Evolutionary conservation across 306 rosid species (phyloP).

Genomic region (Cyclanthera cordifolia): DNA sequence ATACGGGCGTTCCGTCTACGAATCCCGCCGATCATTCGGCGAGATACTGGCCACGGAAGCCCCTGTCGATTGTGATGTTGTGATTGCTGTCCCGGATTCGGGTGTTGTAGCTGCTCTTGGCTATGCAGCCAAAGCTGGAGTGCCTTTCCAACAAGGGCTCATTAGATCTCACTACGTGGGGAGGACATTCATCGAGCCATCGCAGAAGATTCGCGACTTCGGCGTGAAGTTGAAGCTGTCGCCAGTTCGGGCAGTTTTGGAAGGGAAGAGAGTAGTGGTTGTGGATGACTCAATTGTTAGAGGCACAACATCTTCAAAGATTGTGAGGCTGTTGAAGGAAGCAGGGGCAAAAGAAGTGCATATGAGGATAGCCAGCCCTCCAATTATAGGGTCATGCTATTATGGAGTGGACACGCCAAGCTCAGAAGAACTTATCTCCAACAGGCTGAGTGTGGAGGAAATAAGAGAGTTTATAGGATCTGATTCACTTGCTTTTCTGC

Average conservation of each 20-base stretch:
- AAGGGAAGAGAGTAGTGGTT: conserved; percentile 91
- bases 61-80: conserved; percentile 89
- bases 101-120: conserved; percentile 97
- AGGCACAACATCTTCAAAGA: conserved; percentile 88
- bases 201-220: conserved; percentile 85
- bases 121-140: conserved; percentile 84
- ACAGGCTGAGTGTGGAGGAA: conserved; percentile 75
- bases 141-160: conserved; percentile 84
- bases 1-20: conserved; percentile 76
- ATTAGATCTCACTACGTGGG: conserved; percentile 95
- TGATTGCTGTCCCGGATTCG: conserved; percentile 88
- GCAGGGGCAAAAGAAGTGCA: conserved; percentile 97
- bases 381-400: conserved; percentile 79
- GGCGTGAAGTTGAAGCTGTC: conserved; percentile 81
- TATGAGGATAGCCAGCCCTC: conserved; percentile 95
- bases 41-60: conserved; percentile 75
- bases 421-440: conserved; percentile 83
- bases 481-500: conserved; percentile 83
- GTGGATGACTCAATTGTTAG: conserved; percentile 95
- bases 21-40: conserved; percentile 60
- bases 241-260: conserved; percentile 67
- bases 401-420: conserved; percentile 97
- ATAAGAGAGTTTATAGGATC: conserved; percentile 75
- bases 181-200: conserved; percentile 93
- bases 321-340: conserved; percentile 76